A percentile compares a stretch with the other conserved stretches of the same genome.
Evolutionary conservation across 495 filamentous ascomycete genomes (phyloP).

Genomic region (Trichoderma virens): DNA sequence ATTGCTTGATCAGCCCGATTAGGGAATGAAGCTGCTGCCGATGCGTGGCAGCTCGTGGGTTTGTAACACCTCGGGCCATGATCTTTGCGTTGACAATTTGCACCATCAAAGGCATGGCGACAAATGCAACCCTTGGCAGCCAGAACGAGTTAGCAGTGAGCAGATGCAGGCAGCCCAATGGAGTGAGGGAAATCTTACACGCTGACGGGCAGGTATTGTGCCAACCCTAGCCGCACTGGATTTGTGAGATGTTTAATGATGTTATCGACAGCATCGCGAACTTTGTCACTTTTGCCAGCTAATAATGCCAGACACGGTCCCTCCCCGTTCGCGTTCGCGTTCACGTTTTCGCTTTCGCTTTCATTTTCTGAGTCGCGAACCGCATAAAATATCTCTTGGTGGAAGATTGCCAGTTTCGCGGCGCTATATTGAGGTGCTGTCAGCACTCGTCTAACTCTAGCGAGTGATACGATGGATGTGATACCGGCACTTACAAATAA

Average conservation of each 20-base stretch:
- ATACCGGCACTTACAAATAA: constrained; percentile 32
- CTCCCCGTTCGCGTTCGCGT: background rate
- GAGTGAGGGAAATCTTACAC: background rate
- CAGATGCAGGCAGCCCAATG: background rate
- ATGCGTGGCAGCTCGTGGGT: background rate
- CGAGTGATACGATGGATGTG: background rate
- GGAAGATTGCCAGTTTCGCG: background rate
- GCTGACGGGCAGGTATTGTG: background rate
- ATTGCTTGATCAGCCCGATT: background rate
- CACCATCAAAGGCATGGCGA: background rate
- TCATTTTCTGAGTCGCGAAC: background rate
- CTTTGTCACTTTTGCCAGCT: constrained; percentile 1
- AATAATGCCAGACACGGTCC: background rate
- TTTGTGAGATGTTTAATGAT: background rate
- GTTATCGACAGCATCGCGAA: background rate
- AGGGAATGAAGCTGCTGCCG: background rate
- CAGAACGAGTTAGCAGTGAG: background rate
- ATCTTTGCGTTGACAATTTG: constrained; percentile 3
- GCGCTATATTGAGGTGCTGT: background rate
- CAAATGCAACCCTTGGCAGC: background rate
- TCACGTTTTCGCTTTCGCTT: too few relatives aligned
- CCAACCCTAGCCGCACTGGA: background rate
- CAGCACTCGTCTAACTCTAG: background rate
- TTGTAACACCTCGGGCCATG: background rate
- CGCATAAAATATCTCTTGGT: constrained; percentile 1